Base-by-base conservation (phyloP, 2,329 filamentous ascomycete species). In the Phaeomoniella chlamydospora region DNA sequence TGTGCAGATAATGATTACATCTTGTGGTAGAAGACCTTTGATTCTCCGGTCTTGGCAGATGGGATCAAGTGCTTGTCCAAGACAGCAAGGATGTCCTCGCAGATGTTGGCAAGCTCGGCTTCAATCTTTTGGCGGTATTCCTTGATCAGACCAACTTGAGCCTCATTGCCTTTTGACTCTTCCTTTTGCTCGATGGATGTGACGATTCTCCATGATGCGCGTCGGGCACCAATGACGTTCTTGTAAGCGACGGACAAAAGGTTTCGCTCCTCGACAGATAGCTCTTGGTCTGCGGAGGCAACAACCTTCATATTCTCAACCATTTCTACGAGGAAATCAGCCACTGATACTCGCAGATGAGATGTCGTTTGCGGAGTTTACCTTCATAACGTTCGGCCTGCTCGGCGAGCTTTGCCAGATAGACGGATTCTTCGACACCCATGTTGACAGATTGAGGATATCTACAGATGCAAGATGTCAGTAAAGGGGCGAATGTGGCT, bases 351-450 rank as follows among this genome's bases (percentile, higher is more conserved):
- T n/a, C n/a, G n/a, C n/a, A n/a, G n/a, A n/a, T n/a, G n/a, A n/a
- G n/a, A n/a, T n/a, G n/a, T n/a, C n/a, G n/a, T n/a, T n/a, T n/a
- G 16, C 38, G 65, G n/a, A 49, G 57, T 74, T 57, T 70, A 96
- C 90, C 90, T 74, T 98, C 90, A 70, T 98, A 98, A 64, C 90
- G 88, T 80, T 98, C 90, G 67, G 90, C 90, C 79, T 98, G 90
- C 80, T 98, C 90, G 62, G 90, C 90, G 66, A 98, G 83, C 86
- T 96, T 96, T 70, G 90, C 90, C 64, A 96, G 81, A 68, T 96
- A 96, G 60, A 98, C 90, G 57, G 87, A 88, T 72, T 96, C 87
- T 77, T 96, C 88, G 75, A 94, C 85, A 77, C 83, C 86, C 88
- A 96, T 96, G 72, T 72, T 87, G 72, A 61, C 65, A 61, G 51